A percentile compares a stretch with the other conserved stretches of the same genome.
phyloP scores from a whole-genome alignment of 2,329 filamentous ascomycete genomes.

The Bipolaris cookei region DNA sequence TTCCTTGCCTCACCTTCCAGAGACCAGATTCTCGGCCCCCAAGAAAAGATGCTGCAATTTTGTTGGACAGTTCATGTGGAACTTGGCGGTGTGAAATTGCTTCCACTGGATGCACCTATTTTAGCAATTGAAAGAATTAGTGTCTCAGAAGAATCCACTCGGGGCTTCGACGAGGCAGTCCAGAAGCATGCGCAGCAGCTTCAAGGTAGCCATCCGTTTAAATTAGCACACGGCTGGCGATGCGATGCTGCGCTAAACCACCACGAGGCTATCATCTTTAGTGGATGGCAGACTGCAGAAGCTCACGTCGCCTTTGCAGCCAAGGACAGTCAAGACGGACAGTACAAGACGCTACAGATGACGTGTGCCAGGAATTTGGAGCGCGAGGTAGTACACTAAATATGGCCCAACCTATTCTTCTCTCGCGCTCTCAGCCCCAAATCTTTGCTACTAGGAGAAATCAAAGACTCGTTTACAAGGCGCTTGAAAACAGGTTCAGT shows the following conservation, averaged over 20 bases:
- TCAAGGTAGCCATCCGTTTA: conserved; percentile 21
- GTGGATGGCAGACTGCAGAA: conserved; percentile 28
- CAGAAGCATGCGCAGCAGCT: conserved; percentile 23
- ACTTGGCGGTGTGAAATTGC: conserved; percentile 26
- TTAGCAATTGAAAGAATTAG: conserved; percentile 31
- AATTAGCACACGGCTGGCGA: conserved; percentile 33
- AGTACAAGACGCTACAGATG: conserved; percentile 24
- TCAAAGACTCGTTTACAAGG: neutral
- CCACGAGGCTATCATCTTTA: conserved; percentile 34
- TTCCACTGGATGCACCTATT: conserved; percentile 36
- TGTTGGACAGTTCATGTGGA: conserved; percentile 39
- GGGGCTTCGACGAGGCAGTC: conserved; percentile 21
- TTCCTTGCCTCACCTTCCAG: conserved; percentile 38
- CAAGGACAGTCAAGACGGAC: conserved; percentile 8
- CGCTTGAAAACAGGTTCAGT: neutral
- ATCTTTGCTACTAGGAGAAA: neutral
- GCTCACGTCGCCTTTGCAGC: conserved; percentile 22
- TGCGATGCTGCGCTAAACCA: conserved; percentile 30
- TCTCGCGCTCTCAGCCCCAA: neutral
- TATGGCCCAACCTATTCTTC: neutral
- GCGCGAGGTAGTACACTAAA: conserved; percentile 8
- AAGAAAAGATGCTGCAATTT: conserved; percentile 40
- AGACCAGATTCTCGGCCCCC: conserved; percentile 36
- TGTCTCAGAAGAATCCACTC: conserved; percentile 19
- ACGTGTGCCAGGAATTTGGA: conserved; percentile 32